Conservation (phyloP, 2,329 filamentous ascomycete species). For the Colletotrichum acutatum region DNA sequence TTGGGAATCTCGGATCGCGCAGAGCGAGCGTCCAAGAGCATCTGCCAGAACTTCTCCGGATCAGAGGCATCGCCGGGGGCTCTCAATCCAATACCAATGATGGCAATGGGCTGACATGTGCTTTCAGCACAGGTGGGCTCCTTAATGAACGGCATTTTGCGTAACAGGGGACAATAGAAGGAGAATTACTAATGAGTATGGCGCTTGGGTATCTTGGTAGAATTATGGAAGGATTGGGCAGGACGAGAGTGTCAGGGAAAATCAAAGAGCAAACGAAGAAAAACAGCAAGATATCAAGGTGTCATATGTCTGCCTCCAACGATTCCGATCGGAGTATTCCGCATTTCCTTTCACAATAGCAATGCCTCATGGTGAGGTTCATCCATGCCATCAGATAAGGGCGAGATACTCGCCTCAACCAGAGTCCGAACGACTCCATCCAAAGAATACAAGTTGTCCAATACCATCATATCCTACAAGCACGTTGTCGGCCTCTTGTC, state of each 20-base stretch:
- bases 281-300: neutral
- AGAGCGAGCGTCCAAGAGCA: constrained; percentile 37
- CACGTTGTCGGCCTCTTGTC: neutral
- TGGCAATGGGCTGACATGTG: constrained; percentile 47
- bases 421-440: constrained; percentile 4
- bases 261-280: neutral
- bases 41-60: constrained; percentile 50
- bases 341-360: neutral
- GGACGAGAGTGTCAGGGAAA: neutral
- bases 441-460: neutral
- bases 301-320: constrained; percentile 8
- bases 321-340: neutral
- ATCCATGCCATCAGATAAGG: neutral
- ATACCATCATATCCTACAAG: neutral
- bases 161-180: neutral
- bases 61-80: constrained; percentile 48
- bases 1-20: constrained; percentile 36
- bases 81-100: constrained; percentile 52
- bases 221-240: neutral
- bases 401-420: neutral
- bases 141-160: constrained; percentile 25
- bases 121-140: constrained; percentile 1
- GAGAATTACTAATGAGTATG: constrained; percentile 4
- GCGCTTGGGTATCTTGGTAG: constrained; percentile 20
- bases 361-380: neutral